Conservation (phyloP, 129 eudicot genomes). For the Ambrosia artemisiifolia region DNA sequence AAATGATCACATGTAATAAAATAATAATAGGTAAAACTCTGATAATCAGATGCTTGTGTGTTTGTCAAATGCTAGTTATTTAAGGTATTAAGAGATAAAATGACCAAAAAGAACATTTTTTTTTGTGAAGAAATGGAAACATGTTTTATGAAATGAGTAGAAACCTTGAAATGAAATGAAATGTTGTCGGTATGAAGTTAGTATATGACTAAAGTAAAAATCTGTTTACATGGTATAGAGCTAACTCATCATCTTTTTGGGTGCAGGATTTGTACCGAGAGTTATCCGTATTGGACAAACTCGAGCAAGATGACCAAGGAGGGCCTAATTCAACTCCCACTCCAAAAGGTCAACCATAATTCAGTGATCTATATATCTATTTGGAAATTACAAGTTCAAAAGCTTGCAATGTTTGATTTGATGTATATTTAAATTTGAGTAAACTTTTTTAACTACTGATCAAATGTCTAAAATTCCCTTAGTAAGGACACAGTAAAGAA, state of each 20-base stretch:
- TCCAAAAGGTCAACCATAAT: slow-evolving; percentile 41
- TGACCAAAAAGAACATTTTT: background rate
- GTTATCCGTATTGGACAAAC: slow-evolving; percentile 53
- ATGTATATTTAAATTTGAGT: background rate
- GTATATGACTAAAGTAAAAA: background rate
- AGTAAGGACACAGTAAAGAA: background rate
- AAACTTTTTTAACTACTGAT: background rate
- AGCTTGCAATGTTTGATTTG: slow-evolving; percentile 1
- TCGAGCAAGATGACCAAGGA: slow-evolving; percentile 58
- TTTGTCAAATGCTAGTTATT: background rate
- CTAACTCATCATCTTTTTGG: slow-evolving; percentile 10
- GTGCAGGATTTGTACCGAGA: slow-evolving; percentile 78
- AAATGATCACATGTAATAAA: background rate
- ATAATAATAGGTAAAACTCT: background rate
- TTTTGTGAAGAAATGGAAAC: background rate
- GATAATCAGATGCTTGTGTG: background rate
- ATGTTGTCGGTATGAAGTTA: background rate
- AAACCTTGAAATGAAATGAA: background rate
- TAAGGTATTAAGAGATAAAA: background rate
- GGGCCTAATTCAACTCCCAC: slow-evolving; percentile 33
- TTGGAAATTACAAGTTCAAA: background rate
- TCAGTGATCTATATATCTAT: background rate
- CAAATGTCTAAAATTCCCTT: background rate
- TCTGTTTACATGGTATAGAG: background rate
- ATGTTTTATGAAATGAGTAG: background rate